These are phyloP conservation scores for Falciphora oryzae DNA, from an alignment of 2,329 filamentous ascomycete species.

Conservation along the genomic window DNA sequence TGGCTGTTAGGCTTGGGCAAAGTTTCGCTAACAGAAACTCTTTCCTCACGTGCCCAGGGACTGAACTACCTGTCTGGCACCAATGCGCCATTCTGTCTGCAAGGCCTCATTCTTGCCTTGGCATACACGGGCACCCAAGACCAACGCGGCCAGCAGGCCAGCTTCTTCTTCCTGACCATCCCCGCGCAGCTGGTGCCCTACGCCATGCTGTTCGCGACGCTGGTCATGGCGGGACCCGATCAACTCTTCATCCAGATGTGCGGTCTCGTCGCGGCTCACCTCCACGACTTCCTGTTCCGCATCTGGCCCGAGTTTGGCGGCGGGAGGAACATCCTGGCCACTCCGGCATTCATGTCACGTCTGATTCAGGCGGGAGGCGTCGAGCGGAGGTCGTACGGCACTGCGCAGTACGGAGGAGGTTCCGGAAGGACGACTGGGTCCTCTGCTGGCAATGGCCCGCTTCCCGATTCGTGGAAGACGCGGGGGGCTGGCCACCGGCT, in stretches of 20 bases:
- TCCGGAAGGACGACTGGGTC: conserved; percentile 35
- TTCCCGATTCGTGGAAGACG: conserved; percentile 59
- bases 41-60: conserved; percentile 28
- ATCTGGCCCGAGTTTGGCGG: conserved; percentile 87
- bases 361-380: conserved; percentile 50
- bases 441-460: conserved; percentile 38
- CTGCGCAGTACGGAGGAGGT: conserved; percentile 34
- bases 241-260: conserved; percentile 59
- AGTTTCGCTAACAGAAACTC: conserved; percentile 13
- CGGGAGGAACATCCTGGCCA: conserved; percentile 69
- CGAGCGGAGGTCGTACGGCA: conserved; percentile 54
- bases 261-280: conserved; percentile 81
- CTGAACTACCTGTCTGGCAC: conserved; percentile 48
- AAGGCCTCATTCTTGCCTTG: conserved; percentile 71
- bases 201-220: conserved; percentile 68
- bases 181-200: conserved; percentile 77
- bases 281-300: conserved; percentile 84
- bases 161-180: conserved; percentile 78
- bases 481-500: conserved; percentile 58
- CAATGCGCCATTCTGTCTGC: conserved; percentile 41
- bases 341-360: conserved; percentile 64
- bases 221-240: conserved; percentile 58
- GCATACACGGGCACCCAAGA: conserved; percentile 83
- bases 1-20: conserved; percentile 2
- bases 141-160: conserved; percentile 68